Conservation (phyloP, 2,329 filamentous ascomycete species). For the Colletotrichum incanum region DNA sequence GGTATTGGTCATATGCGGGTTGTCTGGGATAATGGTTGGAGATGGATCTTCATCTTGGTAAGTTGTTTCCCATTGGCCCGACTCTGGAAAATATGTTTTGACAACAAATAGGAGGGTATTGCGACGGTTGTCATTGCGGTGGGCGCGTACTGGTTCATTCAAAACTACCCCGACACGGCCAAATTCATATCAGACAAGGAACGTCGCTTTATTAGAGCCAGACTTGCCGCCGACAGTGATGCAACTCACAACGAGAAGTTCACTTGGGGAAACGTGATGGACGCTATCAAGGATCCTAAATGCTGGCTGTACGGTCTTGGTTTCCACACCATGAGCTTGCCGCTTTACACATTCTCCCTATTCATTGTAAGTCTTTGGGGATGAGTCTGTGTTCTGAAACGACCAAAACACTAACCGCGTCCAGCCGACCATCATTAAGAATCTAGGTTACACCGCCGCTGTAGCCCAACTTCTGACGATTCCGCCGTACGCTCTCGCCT, state of each 20-base stretch:
- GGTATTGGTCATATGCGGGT: constrained; percentile 70
- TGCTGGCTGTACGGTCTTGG: constrained; percentile 81
- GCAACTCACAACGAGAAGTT: constrained; percentile 79
- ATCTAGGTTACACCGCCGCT: constrained; percentile 68
- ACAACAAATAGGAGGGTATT: constrained; percentile 64
- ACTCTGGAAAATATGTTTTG: constrained; percentile 55
- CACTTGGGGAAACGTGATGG: constrained; percentile 75
- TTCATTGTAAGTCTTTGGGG: constrained; percentile 61
- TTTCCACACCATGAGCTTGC: constrained; percentile 81
- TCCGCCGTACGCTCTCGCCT: constrained; percentile 76
- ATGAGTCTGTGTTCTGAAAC: fast-evolving
- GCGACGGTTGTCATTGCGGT: constrained; percentile 68
- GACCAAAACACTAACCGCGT: neutral
- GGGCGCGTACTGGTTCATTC: constrained; percentile 72
- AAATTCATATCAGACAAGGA: constrained; percentile 70
- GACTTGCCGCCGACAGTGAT: constrained; percentile 78
- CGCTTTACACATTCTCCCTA: constrained; percentile 70
- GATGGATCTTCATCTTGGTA: constrained; percentile 74
- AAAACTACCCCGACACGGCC: constrained; percentile 75
- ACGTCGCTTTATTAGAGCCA: constrained; percentile 71
- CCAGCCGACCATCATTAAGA: constrained; percentile 67
- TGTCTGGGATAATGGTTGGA: constrained; percentile 68
- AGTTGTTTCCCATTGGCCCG: constrained; percentile 33
- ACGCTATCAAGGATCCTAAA: constrained; percentile 77
- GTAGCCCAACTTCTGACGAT: constrained; percentile 73